Percentiles rank a stretch among this genome's conserved stretches.
Evolutionary conservation across 257 asterid species (phyloP).

Genomic region (Salvia hispanica): DNA sequence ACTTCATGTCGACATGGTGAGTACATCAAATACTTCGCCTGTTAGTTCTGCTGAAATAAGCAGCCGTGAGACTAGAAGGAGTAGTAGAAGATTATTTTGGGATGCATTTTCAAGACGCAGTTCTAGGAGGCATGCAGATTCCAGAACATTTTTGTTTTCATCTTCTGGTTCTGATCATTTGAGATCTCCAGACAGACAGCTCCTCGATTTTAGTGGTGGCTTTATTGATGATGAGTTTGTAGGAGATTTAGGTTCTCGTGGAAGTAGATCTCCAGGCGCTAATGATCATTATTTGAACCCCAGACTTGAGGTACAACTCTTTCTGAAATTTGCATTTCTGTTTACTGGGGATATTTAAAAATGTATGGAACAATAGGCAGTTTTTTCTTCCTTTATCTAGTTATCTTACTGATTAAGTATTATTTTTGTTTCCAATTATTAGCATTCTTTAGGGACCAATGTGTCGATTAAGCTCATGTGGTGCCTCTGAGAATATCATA

Average conservation of each 20-base stretch:
- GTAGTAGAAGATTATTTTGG: constrained; percentile 85
- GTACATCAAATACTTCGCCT: constrained; percentile 46
- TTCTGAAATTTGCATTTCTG: background rate
- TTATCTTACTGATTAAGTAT: too few species aligned
- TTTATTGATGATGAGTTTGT: constrained; percentile 55
- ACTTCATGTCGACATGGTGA: constrained; percentile 57
- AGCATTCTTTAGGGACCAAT: constrained; percentile 31
- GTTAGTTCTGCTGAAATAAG: constrained; percentile 59
- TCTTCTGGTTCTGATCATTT: constrained; percentile 52
- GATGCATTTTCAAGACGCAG: constrained; percentile 79
- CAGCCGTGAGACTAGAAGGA: constrained; percentile 60
- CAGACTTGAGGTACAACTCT: constrained; percentile 74
- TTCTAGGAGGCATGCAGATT: constrained; percentile 65
- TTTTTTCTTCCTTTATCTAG: background rate
- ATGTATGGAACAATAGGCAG: background rate
- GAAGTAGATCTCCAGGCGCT: constrained; percentile 44
- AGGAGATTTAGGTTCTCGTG: constrained; percentile 49
- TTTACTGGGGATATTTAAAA: background rate
- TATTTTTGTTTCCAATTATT: background rate
- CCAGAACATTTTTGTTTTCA: constrained; percentile 48
- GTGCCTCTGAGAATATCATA: constrained; percentile 12
- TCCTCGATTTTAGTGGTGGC: constrained; percentile 58
- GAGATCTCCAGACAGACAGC: constrained; percentile 61
- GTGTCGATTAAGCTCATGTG: constrained; percentile 10
- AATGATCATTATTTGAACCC: constrained; percentile 60